Evolutionary conservation across 129 eudicot genomes (phyloP).

Genomic region (Saussurea involucrata): DNA sequence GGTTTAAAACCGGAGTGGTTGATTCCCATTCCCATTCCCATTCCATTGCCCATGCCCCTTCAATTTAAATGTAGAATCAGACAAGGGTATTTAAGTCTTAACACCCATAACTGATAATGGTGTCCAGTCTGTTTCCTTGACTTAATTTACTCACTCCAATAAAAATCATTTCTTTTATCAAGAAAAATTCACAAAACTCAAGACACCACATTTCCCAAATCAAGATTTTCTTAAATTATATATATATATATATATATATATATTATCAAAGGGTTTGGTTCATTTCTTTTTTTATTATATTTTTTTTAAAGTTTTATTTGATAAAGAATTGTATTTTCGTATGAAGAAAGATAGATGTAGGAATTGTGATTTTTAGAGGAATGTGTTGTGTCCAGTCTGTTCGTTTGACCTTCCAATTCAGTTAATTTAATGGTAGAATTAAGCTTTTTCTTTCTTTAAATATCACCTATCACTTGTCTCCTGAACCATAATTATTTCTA

Average conservation of each 20-base stretch:
- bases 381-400: conserved; percentile 36
- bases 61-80: conserved; percentile 1
- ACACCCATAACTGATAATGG: conserved; percentile 23
- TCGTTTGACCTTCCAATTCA: conserved; percentile 40
- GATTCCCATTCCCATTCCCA: conserved; percentile 18
- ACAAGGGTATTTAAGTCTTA: conserved; percentile 38
- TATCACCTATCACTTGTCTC: conserved; percentile 19
- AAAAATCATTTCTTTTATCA: conserved; percentile 6
- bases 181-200: conserved; percentile 31
- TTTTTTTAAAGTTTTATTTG: background rate
- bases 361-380: background rate
- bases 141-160: conserved; percentile 37
- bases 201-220: conserved; percentile 8
- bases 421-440: background rate
- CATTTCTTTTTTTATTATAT: background rate
- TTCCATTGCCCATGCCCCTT: conserved; percentile 5
- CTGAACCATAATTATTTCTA: conserved; percentile 25
- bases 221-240: background rate
- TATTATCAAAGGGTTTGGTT: background rate
- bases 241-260: background rate
- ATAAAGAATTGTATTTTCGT: background rate
- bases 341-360: background rate
- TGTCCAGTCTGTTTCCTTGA: conserved; percentile 53
- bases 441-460: conserved; percentile 9
- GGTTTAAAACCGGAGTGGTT: conserved; percentile 18